phyloP scores from a whole-genome alignment of 441 rosid species.

The Aquilaria agallochum region DNA sequence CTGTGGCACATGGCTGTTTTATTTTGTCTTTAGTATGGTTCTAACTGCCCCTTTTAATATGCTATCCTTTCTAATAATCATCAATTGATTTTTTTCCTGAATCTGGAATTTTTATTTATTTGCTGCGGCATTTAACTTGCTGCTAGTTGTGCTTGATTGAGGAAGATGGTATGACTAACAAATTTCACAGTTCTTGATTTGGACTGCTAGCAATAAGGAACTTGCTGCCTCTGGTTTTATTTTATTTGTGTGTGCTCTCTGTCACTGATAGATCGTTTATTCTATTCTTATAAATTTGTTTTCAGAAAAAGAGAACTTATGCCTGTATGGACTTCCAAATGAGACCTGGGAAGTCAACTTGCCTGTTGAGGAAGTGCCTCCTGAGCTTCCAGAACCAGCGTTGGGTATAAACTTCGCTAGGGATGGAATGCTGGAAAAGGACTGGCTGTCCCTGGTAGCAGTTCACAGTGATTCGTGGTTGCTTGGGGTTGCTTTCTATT shows the following conservation, averaged over 20 bases:
- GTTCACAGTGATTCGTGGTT: constrained; percentile 96
- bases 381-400: constrained; percentile 94
- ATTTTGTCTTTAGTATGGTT: too few relatives aligned
- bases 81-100: too few relatives aligned
- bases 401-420: constrained; percentile 90
- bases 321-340: constrained; percentile 81
- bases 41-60: too few relatives aligned
- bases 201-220: too few relatives aligned
- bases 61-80: too few relatives aligned
- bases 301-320: constrained; percentile 81
- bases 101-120: background rate
- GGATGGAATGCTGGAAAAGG: constrained; percentile 92
- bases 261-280: background rate
- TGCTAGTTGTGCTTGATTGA: background rate
- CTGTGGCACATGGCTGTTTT: too few relatives aligned
- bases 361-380: constrained; percentile 93
- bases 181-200: too few relatives aligned
- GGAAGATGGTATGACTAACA: too few relatives aligned
- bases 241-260: background rate
- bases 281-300: constrained; percentile 10
- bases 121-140: too few relatives aligned
- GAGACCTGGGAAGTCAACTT: constrained; percentile 89
- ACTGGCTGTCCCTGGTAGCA: constrained; percentile 92
- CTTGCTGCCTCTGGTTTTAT: too few relatives aligned
- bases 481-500: constrained; percentile 81